A percentile compares a stretch with the other conserved stretches of the same genome.
phyloP scores from a whole-genome alignment of 2,329 filamentous ascomycete species.

The Alternaria arborescens region DNA sequence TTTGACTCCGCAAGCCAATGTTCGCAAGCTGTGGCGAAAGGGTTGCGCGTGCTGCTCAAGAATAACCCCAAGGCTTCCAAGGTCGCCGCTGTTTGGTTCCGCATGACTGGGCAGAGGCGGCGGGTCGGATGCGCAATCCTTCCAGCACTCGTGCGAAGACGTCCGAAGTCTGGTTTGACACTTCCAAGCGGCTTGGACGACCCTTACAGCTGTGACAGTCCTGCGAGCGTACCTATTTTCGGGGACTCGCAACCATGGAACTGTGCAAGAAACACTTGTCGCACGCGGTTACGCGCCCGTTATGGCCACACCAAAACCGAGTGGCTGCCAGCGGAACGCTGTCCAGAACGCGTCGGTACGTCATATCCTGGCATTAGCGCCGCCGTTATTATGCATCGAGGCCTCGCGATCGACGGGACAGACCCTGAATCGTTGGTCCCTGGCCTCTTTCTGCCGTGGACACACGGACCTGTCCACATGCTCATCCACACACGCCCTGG shows the following conservation, averaged over 20 bases:
- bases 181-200: constrained; percentile 2
- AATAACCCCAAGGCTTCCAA: constrained; percentile 13
- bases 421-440: constrained; percentile 25
- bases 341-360: constrained; percentile 30
- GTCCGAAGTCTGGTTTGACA: background rate
- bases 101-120: constrained; percentile 16
- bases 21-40: constrained; percentile 31
- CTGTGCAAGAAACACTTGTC: constrained; percentile 12
- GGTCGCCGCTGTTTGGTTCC: constrained; percentile 17
- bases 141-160: constrained; percentile 5
- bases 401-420: constrained; percentile 33
- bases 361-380: constrained; percentile 32
- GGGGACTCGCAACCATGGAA: constrained; percentile 5
- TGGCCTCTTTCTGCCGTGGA: constrained; percentile 12
- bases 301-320: constrained; percentile 14
- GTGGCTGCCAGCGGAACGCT: constrained; percentile 19
- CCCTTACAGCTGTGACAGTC: constrained; percentile 8
- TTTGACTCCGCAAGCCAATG: constrained; percentile 18
- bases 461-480: constrained; percentile 31
- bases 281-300: constrained; percentile 22
- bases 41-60: constrained; percentile 35
- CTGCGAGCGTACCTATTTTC: constrained; percentile 21
- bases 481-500: constrained; percentile 19
- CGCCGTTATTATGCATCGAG: constrained; percentile 35
- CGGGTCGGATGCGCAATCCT: constrained; percentile 9